Evolutionary conservation across 2,329 filamentous ascomycete genomes (phyloP).

Genomic region (Cladorrhinum sp.): DNA sequence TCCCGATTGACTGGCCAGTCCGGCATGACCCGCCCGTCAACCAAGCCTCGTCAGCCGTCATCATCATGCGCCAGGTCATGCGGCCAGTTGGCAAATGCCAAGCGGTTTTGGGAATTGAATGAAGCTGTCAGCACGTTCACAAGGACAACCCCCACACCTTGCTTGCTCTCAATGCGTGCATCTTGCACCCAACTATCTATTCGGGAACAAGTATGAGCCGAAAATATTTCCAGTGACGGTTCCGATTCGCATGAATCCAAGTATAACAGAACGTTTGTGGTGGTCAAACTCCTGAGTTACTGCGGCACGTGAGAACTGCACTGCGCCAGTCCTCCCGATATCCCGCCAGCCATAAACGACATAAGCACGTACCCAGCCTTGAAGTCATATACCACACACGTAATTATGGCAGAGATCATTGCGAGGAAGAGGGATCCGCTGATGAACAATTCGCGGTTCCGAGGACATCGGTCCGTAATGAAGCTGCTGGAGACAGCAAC

Average conservation of each 20-base stretch:
- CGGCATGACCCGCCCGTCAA: not conserved
- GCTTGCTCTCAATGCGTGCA: not conserved
- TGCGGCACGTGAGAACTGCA: constrained; percentile 50
- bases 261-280: constrained; percentile 46
- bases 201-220: constrained; percentile 38
- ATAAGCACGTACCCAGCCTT: constrained; percentile 53
- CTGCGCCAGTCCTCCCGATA: constrained; percentile 53
- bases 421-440: constrained; percentile 44
- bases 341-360: constrained; percentile 53
- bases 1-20: not conserved
- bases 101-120: not conserved
- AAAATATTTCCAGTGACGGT: constrained; percentile 56
- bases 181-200: not conserved
- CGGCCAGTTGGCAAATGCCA: not conserved
- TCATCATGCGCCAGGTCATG: constrained; percentile 1
- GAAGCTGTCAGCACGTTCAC: not conserved
- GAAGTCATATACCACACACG: constrained; percentile 47
- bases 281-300: constrained; percentile 49
- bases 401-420: constrained; percentile 38
- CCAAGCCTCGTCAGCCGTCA: not conserved
- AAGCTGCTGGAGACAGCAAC: constrained; percentile 45
- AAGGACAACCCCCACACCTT: not conserved
- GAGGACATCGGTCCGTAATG: constrained; percentile 45
- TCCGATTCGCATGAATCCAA: constrained; percentile 47
- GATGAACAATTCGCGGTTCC: constrained; percentile 48